Evolutionary conservation across 2,329 filamentous ascomycete species (phyloP), one percentile per base, ranked within the genome.

Genomic region (Beauveria caledonica): DNA sequence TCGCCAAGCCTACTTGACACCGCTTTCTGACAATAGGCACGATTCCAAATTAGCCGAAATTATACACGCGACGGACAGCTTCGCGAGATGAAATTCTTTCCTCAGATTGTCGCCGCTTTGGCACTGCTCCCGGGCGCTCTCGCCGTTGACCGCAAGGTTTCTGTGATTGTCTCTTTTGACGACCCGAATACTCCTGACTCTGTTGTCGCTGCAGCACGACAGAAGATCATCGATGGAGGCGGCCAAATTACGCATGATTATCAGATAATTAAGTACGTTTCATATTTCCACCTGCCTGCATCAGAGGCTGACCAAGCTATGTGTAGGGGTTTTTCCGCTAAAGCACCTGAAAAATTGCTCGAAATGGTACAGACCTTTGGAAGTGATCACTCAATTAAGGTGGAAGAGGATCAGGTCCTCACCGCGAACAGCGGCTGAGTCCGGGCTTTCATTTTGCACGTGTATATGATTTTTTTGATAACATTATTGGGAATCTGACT

Each of bases 241-340:
- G 90, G 90, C 44, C 74, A 83, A 54, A 90, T 96, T 67, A 94
- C 88, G 23, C 90, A 95, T 76, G 83, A 87, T 68, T 94, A 90
- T 73, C 76, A 77, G 51, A 70, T 86, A 61, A 83, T 87, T 73
- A 83, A 85, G 87, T 91, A 80, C 71, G 86, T 66, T 49, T 60
- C 58, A 60, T 8, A n/a, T 42, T 10, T 5, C 42, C 49, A 23
- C 11, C 27, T 13, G 8, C 25, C 19, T 23, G 49, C 19, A 4
- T 29, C 44, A 36, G 39, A 44, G n/a, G 36, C 52, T 58, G 49
- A 45, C 11, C 25, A 49, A 54, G 49, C 49, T 42, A 50, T 19
- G 33, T 17, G 29, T 63, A 94, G 89, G 76, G 90, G 87, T 51
- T 94, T 95, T 71, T 84, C 90, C 36, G 88, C 87, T 56, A 85